These are phyloP conservation scores for Rostrohypoxylon terebratum DNA, from an alignment of 495 filamentous ascomycete genomes.

Conservation along the genomic window DNA sequence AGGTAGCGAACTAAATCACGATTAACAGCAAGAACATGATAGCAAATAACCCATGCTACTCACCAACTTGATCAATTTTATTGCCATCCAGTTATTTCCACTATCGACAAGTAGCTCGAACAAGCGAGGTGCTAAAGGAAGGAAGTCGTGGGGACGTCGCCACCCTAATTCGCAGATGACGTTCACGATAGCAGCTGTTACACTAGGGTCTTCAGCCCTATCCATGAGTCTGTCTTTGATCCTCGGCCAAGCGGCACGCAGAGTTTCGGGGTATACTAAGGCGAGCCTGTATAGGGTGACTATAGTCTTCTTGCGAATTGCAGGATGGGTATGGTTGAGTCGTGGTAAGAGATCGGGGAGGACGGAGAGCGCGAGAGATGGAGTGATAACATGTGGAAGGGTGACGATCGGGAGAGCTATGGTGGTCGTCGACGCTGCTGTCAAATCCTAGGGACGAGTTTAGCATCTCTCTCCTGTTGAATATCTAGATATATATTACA, in stretches of 20 bases:
- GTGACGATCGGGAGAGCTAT: conserved; percentile 88
- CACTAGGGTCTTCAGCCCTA: conserved; percentile 87
- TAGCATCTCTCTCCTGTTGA: conserved; percentile 18
- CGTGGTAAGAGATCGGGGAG: conserved; percentile 87
- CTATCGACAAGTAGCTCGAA: conserved; percentile 93
- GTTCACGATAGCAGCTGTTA: conserved; percentile 95
- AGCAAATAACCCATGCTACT: conserved; percentile 40
- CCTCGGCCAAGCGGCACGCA: conserved; percentile 93
- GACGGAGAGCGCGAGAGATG: conserved; percentile 88
- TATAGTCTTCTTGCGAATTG: conserved; percentile 93
- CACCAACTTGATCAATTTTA: conserved; percentile 97
- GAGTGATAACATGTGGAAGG: conserved; percentile 90
- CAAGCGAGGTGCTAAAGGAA: conserved; percentile 88
- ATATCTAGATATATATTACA: conserved; percentile 6
- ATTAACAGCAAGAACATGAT: conserved; percentile 38
- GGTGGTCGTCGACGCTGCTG: conserved; percentile 75
- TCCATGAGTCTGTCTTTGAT: conserved; percentile 95
- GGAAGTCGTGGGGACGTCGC: conserved; percentile 91
- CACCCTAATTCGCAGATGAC: conserved; percentile 97
- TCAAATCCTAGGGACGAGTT: conserved; percentile 73
- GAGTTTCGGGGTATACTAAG: conserved; percentile 91
- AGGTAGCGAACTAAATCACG: conserved; percentile 81
- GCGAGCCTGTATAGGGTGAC: conserved; percentile 93
- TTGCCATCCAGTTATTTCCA: conserved; percentile 99
- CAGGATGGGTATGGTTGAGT: conserved; percentile 82